These are phyloP conservation scores for Plectranthus barbatus DNA, from an alignment of 257 asterid species.

Conservation along the genomic window DNA sequence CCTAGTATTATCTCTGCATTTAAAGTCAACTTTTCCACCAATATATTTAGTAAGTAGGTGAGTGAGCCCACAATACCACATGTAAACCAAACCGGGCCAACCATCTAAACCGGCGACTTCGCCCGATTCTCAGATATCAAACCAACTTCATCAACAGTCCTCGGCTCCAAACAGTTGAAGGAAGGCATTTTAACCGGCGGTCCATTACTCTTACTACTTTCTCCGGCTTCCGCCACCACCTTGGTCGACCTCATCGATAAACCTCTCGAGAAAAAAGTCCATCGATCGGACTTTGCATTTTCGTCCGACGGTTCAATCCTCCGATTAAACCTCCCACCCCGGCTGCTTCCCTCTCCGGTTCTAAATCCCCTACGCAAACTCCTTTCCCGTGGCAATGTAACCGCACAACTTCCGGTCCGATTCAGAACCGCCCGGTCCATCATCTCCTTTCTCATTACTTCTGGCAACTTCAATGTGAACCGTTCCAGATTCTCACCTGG, in stretches of 20 bases:
- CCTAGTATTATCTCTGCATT: not conserved
- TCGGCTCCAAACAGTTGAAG: constrained; percentile 64
- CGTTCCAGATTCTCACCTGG: constrained; percentile 68
- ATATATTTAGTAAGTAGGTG: not conserved
- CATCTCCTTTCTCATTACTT: constrained; percentile 56
- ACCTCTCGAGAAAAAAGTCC: constrained; percentile 49
- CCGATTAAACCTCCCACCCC: constrained; percentile 28
- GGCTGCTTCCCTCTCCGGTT: constrained; percentile 47
- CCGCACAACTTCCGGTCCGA: constrained; percentile 39
- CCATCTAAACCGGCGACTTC: constrained; percentile 32
- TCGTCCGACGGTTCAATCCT: constrained; percentile 35
- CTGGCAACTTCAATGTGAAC: constrained; percentile 64
- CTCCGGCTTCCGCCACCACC: constrained; percentile 38
- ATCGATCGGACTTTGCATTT: constrained; percentile 51
- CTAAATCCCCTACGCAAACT: constrained; percentile 42
- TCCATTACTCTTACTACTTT: constrained; percentile 17
- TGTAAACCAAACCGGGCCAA: not conserved
- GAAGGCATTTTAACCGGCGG: constrained; percentile 46
- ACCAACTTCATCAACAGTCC: constrained; percentile 39
- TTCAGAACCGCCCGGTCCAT: constrained; percentile 53
- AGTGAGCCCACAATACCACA: not conserved
- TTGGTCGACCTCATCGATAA: constrained; percentile 47
- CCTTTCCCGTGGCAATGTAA: constrained; percentile 26
- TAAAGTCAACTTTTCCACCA: constrained; percentile 8
- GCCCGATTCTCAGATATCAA: constrained; percentile 19